phyloP scores from a whole-genome alignment of 2,329 filamentous ascomycete species.

The Huntiella bhutanensis region DNA sequence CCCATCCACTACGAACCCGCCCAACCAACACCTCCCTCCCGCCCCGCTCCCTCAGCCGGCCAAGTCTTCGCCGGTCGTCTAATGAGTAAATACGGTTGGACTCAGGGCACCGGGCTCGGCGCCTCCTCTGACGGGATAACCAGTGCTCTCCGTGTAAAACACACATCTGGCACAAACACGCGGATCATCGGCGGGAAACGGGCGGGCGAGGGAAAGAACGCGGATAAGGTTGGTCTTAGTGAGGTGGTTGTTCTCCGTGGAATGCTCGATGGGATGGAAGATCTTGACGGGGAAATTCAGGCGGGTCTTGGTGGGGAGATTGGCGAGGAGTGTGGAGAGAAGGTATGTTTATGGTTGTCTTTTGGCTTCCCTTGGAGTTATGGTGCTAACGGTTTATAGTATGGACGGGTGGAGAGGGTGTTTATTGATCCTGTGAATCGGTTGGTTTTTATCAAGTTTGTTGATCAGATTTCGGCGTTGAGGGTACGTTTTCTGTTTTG shows the following conservation, averaged over 20 bases:
- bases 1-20: constrained; percentile 50
- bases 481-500: constrained; percentile 36
- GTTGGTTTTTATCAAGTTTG: constrained; percentile 87
- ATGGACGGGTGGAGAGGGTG: constrained; percentile 65
- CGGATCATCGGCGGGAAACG: constrained; percentile 65
- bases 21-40: constrained; percentile 21
- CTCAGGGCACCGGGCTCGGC: constrained; percentile 70
- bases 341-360: constrained; percentile 25
- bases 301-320: constrained; percentile 75
- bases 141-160: constrained; percentile 62
- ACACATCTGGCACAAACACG: constrained; percentile 43
- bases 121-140: constrained; percentile 67
- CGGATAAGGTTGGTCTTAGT: constrained; percentile 44
- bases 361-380: neutral
- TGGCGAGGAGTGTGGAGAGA: constrained; percentile 76
- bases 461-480: constrained; percentile 63
- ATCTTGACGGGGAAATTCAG: constrained; percentile 61
- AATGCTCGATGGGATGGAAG: constrained; percentile 67
- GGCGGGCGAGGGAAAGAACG: constrained; percentile 21
- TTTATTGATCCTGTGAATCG: constrained; percentile 46
- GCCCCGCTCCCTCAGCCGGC: constrained; percentile 19
- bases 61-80: constrained; percentile 69
- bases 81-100: constrained; percentile 89
- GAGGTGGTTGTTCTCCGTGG: constrained; percentile 65
- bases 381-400: constrained; percentile 27